Evolutionary conservation across 2,329 filamentous ascomycete species (phyloP).

Genomic region (Chaetoscypha palmicola): DNA sequence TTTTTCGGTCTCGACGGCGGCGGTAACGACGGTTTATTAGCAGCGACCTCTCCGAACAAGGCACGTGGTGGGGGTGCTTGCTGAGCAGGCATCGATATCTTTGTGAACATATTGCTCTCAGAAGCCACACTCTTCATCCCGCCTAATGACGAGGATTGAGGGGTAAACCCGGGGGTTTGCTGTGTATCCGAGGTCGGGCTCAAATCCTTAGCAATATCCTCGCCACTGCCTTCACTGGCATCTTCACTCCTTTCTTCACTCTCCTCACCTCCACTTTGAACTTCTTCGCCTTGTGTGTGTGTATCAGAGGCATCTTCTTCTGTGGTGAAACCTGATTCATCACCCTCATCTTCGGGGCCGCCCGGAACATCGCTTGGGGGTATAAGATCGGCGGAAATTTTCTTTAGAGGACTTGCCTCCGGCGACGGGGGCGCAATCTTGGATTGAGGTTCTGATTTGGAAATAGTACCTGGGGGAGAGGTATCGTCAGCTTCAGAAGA

Average conservation of each 20-base stretch:
- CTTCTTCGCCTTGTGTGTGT: constrained; percentile 39
- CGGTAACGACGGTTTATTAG: constrained; percentile 48
- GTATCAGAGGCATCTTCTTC: constrained; percentile 31
- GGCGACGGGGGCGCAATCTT: constrained; percentile 4
- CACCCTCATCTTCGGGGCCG: constrained; percentile 29
- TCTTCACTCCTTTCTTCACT: constrained; percentile 42
- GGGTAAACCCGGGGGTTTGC: constrained; percentile 46
- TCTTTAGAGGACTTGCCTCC: constrained; percentile 4
- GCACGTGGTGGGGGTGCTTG: constrained; percentile 35
- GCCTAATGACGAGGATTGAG: constrained; percentile 52
- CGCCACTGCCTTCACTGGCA: constrained; percentile 44
- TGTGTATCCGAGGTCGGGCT: constrained; percentile 43
- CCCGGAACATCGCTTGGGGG: constrained; percentile 26
- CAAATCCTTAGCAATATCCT: constrained; percentile 58
- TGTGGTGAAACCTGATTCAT: constrained; percentile 24
- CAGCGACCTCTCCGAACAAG: constrained; percentile 49
- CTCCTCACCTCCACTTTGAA: constrained; percentile 36
- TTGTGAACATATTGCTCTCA: constrained; percentile 34
- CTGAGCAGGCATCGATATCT: constrained; percentile 37
- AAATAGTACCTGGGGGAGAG: constrained; percentile 34
- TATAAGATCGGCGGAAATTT: constrained; percentile 21
- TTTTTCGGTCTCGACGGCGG: constrained; percentile 37
- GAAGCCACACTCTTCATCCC: constrained; percentile 35
- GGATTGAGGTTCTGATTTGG: constrained; percentile 14
- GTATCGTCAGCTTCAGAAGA: constrained; percentile 36